Conservation (phyloP, 345 rosid species). For the Syzygium aqueum region DNA sequence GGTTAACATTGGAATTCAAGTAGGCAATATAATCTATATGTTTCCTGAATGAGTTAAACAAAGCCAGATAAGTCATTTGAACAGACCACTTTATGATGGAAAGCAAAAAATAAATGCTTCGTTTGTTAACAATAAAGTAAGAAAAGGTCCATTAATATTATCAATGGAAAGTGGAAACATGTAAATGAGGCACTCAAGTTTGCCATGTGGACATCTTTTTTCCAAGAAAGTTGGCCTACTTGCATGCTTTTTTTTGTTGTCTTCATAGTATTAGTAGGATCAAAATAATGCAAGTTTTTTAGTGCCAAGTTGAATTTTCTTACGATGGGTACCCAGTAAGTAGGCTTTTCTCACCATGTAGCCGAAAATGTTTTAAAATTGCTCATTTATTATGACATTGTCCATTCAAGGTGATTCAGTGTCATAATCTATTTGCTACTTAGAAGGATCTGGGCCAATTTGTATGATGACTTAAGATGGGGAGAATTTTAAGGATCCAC, state of each 20-base stretch:
- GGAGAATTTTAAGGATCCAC: background rate
- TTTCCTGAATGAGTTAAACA: background rate
- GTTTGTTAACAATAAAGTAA: background rate
- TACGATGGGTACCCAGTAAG: background rate
- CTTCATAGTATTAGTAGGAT: background rate
- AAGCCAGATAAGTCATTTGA: background rate
- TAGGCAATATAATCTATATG: background rate
- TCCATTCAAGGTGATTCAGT: background rate
- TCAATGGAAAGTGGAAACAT: background rate
- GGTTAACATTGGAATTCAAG: background rate
- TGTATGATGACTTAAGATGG: background rate
- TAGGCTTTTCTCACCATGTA: background rate
- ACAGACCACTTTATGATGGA: background rate
- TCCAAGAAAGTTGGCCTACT: background rate
- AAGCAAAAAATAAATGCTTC: background rate
- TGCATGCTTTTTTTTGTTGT: background rate
- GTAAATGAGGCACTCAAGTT: background rate
- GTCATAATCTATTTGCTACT: background rate
- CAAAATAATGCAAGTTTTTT: background rate
- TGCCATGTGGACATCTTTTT: background rate
- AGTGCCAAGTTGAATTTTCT: background rate
- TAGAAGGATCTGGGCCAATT: background rate
- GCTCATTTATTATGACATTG: background rate
- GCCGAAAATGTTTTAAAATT: background rate
- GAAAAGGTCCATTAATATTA: background rate